Evolutionary conservation across 192 early-diverging fungal genomes (phyloP), one percentile per base, ranked within the genome.

Genomic region (Backusella australiensis): DNA sequence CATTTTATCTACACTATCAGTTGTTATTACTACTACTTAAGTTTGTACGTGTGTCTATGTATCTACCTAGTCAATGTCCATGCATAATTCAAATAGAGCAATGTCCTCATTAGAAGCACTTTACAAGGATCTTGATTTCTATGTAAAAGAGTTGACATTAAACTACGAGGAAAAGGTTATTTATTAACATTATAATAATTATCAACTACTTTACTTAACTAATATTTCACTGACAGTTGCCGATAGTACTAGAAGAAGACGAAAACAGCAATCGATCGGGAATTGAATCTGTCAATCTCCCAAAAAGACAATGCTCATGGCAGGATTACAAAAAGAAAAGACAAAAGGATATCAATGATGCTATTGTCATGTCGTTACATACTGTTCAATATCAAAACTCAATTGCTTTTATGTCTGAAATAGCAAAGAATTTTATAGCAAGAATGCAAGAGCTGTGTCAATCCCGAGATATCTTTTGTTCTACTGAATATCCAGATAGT

Each of bases 401-500:
- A 63, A 63, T 63, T 63, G 56, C 56, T 26, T 63, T 63, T 3
- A 63, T 63, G 56, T 63, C 56, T 1, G 56, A 26, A 29, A 26
- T 63, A 12, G 56, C 29, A 14, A 44, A 68, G 1, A 14, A 1
- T 0, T 78, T 78, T 68, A 73, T 78, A 14, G 34, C 65, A 66
- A 41, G 17, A 4, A 42, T 79, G 15, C 21, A 74, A 1, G 53
- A 19, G 1, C 34, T 75, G 9, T 49, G 34, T 46, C 26, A 68
- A 23, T 49, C 63, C 2, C 59, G 82, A 21, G 66, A 75, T n/a
- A 46, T 80, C 0, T 79, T 80, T 56, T 83, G 78, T 46, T 34
- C 75, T 4, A 73, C 67, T 6, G 78, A 77, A 46, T 83, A 83
- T 67, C 78, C 82, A 19, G n/a, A 67, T 7, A 83, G 82, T 75